Percentiles rank a stretch among this genome's conserved stretches.
phyloP scores from a whole-genome alignment of 2,329 filamentous ascomycete genomes.

The Pezicula rhizophila region DNA sequence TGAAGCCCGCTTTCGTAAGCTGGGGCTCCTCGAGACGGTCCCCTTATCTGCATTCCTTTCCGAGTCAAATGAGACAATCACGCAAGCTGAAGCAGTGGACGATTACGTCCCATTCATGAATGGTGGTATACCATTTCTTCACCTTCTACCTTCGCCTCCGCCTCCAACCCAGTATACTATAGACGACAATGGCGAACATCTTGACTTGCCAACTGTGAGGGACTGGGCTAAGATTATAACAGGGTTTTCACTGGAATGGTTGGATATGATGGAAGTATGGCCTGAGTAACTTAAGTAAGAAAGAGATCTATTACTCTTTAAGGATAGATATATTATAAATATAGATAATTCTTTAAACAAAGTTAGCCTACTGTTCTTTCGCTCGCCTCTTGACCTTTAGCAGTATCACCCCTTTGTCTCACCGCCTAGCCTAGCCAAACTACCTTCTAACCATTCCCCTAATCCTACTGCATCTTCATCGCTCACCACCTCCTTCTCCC shows the following conservation, averaged over 20 bases:
- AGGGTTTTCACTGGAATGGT: constrained; percentile 81
- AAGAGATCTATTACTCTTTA: neutral
- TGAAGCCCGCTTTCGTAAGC: constrained; percentile 63
- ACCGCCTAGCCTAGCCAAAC: no score
- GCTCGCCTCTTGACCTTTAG: no score
- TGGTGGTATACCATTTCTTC: constrained; percentile 81
- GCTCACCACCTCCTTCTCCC: no score
- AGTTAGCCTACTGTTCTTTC: no score
- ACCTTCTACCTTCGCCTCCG: constrained; percentile 77
- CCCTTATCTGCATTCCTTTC: constrained; percentile 19
- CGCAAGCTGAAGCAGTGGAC: constrained; percentile 54
- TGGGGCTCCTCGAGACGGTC: constrained; percentile 62
- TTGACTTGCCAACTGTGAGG: constrained; percentile 69
- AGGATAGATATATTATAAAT: neutral
- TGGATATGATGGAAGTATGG: constrained; percentile 46
- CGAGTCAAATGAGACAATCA: constrained; percentile 19
- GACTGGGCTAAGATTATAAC: constrained; percentile 82
- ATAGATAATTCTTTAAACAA: no score
- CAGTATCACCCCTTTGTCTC: no score
- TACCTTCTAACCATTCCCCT: no score
- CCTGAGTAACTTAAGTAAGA: constrained; percentile 6
- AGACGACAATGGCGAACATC: constrained; percentile 71
- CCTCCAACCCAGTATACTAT: constrained; percentile 77
- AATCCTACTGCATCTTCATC: no score
- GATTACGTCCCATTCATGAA: constrained; percentile 85